Conservation (phyloP, 371 early-diverging fungal genomes). For the Mortierella sp. region DNA sequence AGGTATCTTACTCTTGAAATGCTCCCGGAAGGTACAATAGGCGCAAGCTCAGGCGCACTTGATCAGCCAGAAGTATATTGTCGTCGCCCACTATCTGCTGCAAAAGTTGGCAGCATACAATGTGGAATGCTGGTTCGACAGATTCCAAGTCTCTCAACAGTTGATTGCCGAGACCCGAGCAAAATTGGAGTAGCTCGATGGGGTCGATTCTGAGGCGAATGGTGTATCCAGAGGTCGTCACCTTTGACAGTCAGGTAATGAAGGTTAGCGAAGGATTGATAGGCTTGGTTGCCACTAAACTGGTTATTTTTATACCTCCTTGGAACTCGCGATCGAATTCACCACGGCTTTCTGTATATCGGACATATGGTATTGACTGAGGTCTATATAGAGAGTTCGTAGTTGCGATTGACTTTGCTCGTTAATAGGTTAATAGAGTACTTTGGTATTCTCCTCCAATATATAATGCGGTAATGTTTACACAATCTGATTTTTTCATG, state of each 20-base stretch:
- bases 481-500: conserved; percentile 30
- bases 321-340: conserved; percentile 9
- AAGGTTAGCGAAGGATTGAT: too few species aligned
- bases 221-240: conserved; percentile 23
- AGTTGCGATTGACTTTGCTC: not conserved
- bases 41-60: conserved; percentile 22
- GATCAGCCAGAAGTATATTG: conserved; percentile 21
- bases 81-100: conserved; percentile 29
- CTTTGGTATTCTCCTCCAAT: not conserved
- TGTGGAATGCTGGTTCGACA: conserved; percentile 16
- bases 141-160: conserved; percentile 20
- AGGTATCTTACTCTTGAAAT: conserved; percentile 29
- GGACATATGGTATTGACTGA: conserved; percentile 29
- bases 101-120: conserved; percentile 32
- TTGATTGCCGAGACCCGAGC: conserved; percentile 36
- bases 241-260: conserved; percentile 9
- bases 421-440: too few species aligned
- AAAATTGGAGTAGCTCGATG: conserved; percentile 21
- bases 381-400: conserved; percentile 7
- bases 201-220: conserved; percentile 35
- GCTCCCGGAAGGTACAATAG: conserved; percentile 26
- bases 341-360: conserved; percentile 27
- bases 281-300: not conserved
- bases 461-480: not conserved
- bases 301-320: not conserved